These are phyloP conservation scores for Claviceps cyperi DNA, from an alignment of 2,329 filamentous ascomycete genomes.

Conservation along the genomic window DNA sequence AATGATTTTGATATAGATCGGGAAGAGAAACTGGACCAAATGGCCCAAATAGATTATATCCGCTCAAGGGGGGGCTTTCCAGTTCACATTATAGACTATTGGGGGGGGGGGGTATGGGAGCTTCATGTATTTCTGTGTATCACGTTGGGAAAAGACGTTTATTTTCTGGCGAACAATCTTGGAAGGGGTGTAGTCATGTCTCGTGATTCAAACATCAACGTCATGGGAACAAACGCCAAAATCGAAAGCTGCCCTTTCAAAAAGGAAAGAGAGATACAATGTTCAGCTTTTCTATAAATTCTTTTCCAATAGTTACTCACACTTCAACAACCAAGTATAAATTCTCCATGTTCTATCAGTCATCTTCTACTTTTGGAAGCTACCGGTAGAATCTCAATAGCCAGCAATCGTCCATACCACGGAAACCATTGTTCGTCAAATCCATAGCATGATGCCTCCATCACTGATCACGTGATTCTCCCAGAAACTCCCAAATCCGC, in stretches of 20 bases:
- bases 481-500: not conserved
- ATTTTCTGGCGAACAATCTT: too few species aligned
- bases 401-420: not conserved
- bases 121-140: conserved; percentile 20
- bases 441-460: not conserved
- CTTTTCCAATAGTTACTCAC: too few species aligned
- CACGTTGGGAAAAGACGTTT: conserved; percentile 1
- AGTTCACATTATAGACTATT: not conserved
- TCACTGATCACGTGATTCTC: not conserved
- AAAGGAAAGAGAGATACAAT: not conserved
- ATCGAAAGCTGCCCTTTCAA: not conserved
- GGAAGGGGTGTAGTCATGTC: too few species aligned
- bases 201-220: too few species aligned
- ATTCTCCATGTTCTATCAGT: not conserved
- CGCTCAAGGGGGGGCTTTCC: not conserved
- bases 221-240: too few species aligned
- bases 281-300: not conserved
- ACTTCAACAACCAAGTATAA: too few species aligned
- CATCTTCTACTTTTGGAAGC: not conserved
- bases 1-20: conserved; percentile 28
- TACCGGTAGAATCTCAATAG: too few species aligned
- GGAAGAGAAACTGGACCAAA: conserved; percentile 40
- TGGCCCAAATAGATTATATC: conserved; percentile 35
- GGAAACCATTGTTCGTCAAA: not conserved
- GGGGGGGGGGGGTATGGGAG: not conserved